Base-by-base conservation (phyloP, 768 basidiomycete genomes). In the Trametes coccinea region DNA sequence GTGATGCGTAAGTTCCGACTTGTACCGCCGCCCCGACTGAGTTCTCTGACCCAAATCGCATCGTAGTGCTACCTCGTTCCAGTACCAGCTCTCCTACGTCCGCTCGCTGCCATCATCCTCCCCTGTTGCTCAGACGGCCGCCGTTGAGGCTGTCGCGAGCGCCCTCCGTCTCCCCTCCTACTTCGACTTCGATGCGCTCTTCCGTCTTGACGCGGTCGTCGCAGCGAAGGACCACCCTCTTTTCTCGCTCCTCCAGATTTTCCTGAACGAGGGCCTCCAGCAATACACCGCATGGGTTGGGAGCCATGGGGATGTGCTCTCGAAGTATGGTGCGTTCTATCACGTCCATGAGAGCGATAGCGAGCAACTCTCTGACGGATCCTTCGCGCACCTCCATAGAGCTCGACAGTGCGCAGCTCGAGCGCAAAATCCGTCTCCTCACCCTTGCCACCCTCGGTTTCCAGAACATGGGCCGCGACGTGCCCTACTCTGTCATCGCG, bases 121-220 rank as follows among this genome's bases (percentile, higher is more conserved):
- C 0, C 74, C 83, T 27, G 72, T 76, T 9, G 78, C 84, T 16
- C 76, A 82, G 59, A 51, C 76, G 4, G 87, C 84, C 47, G 87
- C 88, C 8, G 65, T 86, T 29, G 81, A 86, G 37, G 75, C 82
- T 39, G 86, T 93, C 62, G 80, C 84, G 5, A 77, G 82, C 6
- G 87, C 89, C 17, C 79, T 93, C 34, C 82, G 85, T 37, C 77
- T 87, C 40, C 86, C 89, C 2, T 75, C 76, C 13, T 72, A 90
- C 59, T 91, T 94, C 73, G 87, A 95, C 74, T 90, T 94, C 69
- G 92, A 95, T 72, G 72, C 86, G 6, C 75, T 93, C 31, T 87
- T 93, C 79, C 88, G 87, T 62, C 78, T 95, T 43, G 87, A 92
- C 56, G 83, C 86, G 1, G 82, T 92, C 39, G 72, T 89, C 44